Conservation (phyloP, 257 asterid genomes). For the Orobanche coerulescens region DNA sequence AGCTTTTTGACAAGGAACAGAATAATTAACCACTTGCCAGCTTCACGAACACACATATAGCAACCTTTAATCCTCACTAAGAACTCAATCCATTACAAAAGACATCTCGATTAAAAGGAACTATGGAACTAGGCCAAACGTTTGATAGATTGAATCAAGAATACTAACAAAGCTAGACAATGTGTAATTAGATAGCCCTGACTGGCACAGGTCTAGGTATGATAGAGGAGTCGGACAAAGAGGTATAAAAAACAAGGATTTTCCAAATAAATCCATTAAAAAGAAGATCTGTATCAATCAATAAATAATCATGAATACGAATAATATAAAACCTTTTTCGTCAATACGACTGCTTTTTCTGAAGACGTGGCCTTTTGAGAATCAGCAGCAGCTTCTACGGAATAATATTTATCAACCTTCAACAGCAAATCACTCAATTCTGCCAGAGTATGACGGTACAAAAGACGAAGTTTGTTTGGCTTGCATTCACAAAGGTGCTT, state of each 20-base stretch:
- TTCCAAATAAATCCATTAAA: slow-evolving; percentile 13
- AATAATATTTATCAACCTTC: slow-evolving; percentile 32
- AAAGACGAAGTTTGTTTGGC: slow-evolving; percentile 59
- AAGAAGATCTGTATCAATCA: slow-evolving; percentile 3
- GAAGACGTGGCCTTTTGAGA: slow-evolving; percentile 32
- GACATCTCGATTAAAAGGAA: slow-evolving; percentile 1
- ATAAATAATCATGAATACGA: slow-evolving; percentile 8
- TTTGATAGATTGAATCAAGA: background rate
- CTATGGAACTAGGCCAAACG: background rate
- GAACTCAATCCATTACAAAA: background rate
- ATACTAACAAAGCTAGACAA: background rate
- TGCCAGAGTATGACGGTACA: slow-evolving; percentile 72
- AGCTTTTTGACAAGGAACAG: background rate
- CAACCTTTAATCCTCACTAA: background rate
- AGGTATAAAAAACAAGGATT: background rate
- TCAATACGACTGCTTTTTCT: slow-evolving; percentile 37
- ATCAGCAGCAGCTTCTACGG: slow-evolving; percentile 34
- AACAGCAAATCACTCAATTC: slow-evolving; percentile 63
- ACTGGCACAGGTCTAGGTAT: slow-evolving; percentile 1
- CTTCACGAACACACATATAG: slow-evolving; percentile 7
- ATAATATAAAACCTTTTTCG: slow-evolving; percentile 58
- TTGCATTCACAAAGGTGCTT: slow-evolving; percentile 91
- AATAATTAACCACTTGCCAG: background rate
- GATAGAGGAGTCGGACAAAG: background rate
- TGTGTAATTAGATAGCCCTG: slow-evolving; percentile 3